A percentile compares a stretch with the other conserved stretches of the same genome.
Conservation (phyloP, 768 basidiomycete species). For the Fomitopsis serialis region DNA sequence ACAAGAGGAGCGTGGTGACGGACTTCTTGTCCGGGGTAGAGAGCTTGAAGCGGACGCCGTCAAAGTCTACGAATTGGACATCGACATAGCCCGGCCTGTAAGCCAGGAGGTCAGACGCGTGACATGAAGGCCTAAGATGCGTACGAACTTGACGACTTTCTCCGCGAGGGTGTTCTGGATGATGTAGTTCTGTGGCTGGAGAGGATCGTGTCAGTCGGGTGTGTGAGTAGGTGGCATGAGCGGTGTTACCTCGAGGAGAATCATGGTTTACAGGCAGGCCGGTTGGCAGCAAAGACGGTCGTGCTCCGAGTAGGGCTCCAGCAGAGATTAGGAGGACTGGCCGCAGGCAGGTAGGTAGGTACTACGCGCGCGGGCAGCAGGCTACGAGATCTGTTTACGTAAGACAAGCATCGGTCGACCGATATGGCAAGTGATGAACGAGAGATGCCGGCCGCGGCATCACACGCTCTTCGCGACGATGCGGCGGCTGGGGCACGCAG, state of each 20-base stretch:
- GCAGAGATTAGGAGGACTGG: no score
- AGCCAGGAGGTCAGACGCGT: conserved; percentile 1
- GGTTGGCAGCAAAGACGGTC: not conserved
- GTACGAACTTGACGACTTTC: conserved; percentile 74
- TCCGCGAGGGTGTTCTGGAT: conserved; percentile 87
- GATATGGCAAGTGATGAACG: not conserved
- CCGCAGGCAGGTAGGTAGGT: no score
- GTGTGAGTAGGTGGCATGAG: not conserved
- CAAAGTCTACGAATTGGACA: conserved; percentile 96
- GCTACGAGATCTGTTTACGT: not conserved
- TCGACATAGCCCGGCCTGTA: conserved; percentile 85
- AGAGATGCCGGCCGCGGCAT: not conserved
- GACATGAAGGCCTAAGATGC: conserved; percentile 11
- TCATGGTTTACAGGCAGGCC: conserved; percentile 44
- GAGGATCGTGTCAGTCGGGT: not conserved
- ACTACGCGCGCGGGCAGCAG: not conserved
- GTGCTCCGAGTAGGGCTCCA: no score
- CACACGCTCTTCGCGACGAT: no score
- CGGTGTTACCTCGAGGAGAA: conserved; percentile 70
- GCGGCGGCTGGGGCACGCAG: no score
- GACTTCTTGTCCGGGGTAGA: conserved; percentile 86
- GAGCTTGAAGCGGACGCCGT: conserved; percentile 91
- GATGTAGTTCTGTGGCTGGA: conserved; percentile 85
- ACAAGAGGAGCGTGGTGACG: conserved; percentile 58
- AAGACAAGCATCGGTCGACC: not conserved